These are phyloP conservation scores for Heritiera littoralis DNA, from an alignment of 345 rosid species.

Conservation along the genomic window DNA sequence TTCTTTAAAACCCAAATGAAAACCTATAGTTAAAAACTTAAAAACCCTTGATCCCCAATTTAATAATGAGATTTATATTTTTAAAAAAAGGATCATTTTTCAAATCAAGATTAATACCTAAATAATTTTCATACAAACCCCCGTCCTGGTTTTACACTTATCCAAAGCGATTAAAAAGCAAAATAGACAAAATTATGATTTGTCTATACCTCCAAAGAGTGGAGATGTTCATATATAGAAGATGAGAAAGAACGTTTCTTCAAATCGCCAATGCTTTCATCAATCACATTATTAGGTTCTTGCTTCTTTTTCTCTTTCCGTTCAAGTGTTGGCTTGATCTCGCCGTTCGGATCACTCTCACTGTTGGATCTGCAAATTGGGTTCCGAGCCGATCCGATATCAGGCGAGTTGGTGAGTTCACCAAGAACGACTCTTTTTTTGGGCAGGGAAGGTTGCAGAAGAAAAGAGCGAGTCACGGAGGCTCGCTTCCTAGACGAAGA, in stretches of 20 bases:
- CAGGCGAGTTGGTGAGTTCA: constrained; percentile 26
- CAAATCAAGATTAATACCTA: neutral
- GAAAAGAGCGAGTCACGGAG: neutral
- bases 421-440: constrained; percentile 31
- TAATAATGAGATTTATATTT: neutral
- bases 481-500: constrained; percentile 14
- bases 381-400: constrained; percentile 10
- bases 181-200: neutral
- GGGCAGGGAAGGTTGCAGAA: neutral
- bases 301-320: constrained; percentile 10
- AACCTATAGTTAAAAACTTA: neutral
- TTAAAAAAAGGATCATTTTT: neutral
- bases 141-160: neutral
- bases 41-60: neutral
- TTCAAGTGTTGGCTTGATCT: neutral
- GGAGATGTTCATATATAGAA: constrained; percentile 32
- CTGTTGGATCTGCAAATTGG: constrained; percentile 10
- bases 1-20: neutral
- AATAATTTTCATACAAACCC: neutral
- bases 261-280: constrained; percentile 3
- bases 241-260: constrained; percentile 21
- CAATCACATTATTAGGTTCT: neutral
- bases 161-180: neutral
- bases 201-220: constrained; percentile 32
- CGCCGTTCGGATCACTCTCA: neutral